These are phyloP conservation scores for Taiwanofungus camphoratus DNA, from an alignment of 1,284 basidiomycete species.

Conservation along the genomic window DNA sequence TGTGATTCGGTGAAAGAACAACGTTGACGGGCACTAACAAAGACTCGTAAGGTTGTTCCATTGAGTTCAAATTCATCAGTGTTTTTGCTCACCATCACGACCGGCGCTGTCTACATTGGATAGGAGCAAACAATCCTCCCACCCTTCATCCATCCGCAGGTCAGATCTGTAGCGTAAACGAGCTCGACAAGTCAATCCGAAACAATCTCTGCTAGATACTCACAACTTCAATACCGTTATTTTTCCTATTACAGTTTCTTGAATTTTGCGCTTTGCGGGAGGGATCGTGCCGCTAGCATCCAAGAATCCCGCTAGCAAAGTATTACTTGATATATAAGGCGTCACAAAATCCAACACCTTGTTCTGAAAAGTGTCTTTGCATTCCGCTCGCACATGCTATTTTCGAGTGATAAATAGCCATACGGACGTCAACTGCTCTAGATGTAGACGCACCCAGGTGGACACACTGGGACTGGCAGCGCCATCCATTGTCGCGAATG, in stretches of 20 bases:
- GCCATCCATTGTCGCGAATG: slow-evolving; percentile 12
- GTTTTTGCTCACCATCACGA: slow-evolving; percentile 19
- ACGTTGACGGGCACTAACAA: slow-evolving; percentile 43
- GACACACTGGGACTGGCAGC: slow-evolving; percentile 2
- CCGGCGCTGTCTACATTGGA: slow-evolving; percentile 37
- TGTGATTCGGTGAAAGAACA: slow-evolving; percentile 50
- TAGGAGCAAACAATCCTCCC: slow-evolving; percentile 42
- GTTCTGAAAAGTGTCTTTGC: slow-evolving; percentile 31
- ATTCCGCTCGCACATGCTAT: no score
- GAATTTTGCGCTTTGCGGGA: slow-evolving; percentile 28
- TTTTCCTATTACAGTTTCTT: slow-evolving; percentile 43
- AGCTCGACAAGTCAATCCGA: slow-evolving; percentile 1
- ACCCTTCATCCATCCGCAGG: slow-evolving; percentile 40
- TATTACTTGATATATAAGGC: slow-evolving; percentile 24
- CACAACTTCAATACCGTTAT: slow-evolving; percentile 51
- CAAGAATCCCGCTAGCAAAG: slow-evolving; percentile 39
- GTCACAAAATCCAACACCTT: slow-evolving; percentile 38
- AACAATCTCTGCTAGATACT: slow-evolving; percentile 16
- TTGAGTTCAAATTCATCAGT: slow-evolving; percentile 1
- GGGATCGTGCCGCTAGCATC: slow-evolving; percentile 37
- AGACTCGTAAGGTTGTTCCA: background rate
- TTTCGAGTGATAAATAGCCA: no score
- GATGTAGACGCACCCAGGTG: slow-evolving; percentile 24
- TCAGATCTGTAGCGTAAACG: slow-evolving; percentile 39
- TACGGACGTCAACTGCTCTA: no score